phyloP scores from a whole-genome alignment of 495 filamentous ascomycete species.

The Chaetomium fimeti region DNA sequence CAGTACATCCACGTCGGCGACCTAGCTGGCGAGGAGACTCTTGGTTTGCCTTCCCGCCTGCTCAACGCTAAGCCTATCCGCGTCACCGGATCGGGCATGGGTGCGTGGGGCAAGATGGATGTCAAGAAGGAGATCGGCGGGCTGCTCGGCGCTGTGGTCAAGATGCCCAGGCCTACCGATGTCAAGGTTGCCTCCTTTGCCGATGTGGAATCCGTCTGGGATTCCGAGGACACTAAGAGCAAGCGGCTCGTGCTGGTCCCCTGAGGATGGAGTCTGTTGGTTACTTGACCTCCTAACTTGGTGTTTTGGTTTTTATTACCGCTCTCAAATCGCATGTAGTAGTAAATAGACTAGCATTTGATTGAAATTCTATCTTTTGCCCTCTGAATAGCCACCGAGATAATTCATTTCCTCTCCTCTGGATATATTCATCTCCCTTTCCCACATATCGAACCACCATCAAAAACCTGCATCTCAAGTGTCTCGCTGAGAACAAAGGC shows the following conservation, averaged over 20 bases:
- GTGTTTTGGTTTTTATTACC: background rate
- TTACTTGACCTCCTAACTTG: no score
- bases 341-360: no score
- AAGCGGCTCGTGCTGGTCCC: conserved; percentile 11
- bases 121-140: conserved; percentile 18
- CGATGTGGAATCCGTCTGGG: conserved; percentile 11
- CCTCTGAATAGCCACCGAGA: no score
- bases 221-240: conserved; percentile 10
- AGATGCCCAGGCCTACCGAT: conserved; percentile 8
- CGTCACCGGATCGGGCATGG: conserved; percentile 18
- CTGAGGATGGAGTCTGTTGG: no score
- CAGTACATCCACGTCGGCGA: conserved; percentile 22
- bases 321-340: no score
- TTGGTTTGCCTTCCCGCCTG: conserved; percentile 15
- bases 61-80: conserved; percentile 19
- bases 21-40: conserved; percentile 16
- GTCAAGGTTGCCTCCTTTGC: background rate
- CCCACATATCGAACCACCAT: no score
- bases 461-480: no score
- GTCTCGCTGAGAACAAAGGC: no score
- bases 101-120: conserved; percentile 13
- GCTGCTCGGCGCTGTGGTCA: conserved; percentile 5
- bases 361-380: no score
- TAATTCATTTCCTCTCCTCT: no score
- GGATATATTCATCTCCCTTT: no score